A percentile compares a stretch with the other conserved stretches of the same genome.
These are phyloP conservation scores for Chalciporus sp. DNA, from an alignment of 1,284 basidiomycete genomes.

Conservation along the genomic window DNA sequence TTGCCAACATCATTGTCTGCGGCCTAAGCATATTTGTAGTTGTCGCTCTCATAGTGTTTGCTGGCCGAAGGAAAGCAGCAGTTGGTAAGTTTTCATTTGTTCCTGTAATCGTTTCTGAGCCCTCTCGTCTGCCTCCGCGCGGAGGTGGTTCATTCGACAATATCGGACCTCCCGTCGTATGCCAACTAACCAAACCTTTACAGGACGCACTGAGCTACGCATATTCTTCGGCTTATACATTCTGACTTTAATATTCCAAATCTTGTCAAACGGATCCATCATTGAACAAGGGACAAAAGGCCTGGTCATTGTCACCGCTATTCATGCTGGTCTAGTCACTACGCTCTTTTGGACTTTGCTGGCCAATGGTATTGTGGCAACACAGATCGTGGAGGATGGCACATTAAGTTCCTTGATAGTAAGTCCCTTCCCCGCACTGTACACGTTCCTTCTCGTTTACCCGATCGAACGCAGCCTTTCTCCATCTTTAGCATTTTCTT, in stretches of 20 bases:
- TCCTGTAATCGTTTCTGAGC: background rate
- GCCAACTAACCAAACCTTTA: constrained; percentile 13
- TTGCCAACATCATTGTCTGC: constrained; percentile 74
- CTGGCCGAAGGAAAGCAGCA: constrained; percentile 50
- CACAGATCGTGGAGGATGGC: constrained; percentile 84
- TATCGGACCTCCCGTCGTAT: background rate
- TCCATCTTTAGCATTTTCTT: constrained; percentile 59
- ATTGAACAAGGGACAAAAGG: constrained; percentile 72
- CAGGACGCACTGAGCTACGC: constrained; percentile 72
- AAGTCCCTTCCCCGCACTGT: constrained; percentile 23
- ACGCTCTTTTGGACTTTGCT: constrained; percentile 78
- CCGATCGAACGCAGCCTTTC: constrained; percentile 53
- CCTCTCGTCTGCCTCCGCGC: background rate
- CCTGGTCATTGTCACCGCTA: constrained; percentile 70
- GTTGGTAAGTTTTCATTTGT: constrained; percentile 28
- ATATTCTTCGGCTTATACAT: constrained; percentile 68
- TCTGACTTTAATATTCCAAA: constrained; percentile 73
- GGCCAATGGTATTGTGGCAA: constrained; percentile 78
- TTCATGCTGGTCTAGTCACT: constrained; percentile 72
- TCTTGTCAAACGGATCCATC: constrained; percentile 76
- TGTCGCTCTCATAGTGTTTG: constrained; percentile 48
- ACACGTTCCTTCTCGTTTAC: constrained; percentile 5
- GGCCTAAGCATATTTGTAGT: constrained; percentile 58
- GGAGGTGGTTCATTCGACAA: background rate
- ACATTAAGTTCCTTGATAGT: constrained; percentile 72